Conservation (phyloP, 805 yeast genomes). For the Candida montana region DNA sequence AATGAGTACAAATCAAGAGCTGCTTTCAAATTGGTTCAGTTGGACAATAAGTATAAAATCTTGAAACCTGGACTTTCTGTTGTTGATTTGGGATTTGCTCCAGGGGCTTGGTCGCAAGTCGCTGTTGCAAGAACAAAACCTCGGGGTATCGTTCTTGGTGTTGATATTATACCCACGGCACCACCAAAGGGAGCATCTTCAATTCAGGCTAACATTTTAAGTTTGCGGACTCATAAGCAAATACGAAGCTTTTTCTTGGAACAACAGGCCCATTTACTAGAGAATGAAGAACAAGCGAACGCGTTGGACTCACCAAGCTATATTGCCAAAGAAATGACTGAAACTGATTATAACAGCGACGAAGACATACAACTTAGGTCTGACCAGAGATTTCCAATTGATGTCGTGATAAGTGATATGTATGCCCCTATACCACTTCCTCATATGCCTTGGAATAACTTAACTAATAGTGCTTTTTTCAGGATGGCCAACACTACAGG, state of each 20-base stretch:
- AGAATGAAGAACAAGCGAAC: slow-evolving; percentile 10
- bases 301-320: slow-evolving; percentile 24
- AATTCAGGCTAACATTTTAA: slow-evolving; percentile 83
- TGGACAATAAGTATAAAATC: slow-evolving; percentile 58
- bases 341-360: slow-evolving; percentile 8
- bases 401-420: slow-evolving; percentile 76
- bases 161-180: slow-evolving; percentile 69
- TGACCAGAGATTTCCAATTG: slow-evolving; percentile 38
- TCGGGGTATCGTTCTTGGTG: slow-evolving; percentile 63
- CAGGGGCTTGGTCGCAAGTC: slow-evolving; percentile 93
- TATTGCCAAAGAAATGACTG: slow-evolving; percentile 25
- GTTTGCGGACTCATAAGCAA: slow-evolving; percentile 53
- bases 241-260: slow-evolving; percentile 45
- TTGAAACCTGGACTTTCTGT: slow-evolving; percentile 55
- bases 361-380: slow-evolving; percentile 6
- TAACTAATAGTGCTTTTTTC: slow-evolving; percentile 71
- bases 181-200: slow-evolving; percentile 81
- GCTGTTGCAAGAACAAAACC: slow-evolving; percentile 50
- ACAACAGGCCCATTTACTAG: slow-evolving; percentile 1
- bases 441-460: slow-evolving; percentile 48
- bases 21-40: slow-evolving; percentile 78
- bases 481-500: slow-evolving; percentile 97
- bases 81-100: slow-evolving; percentile 88
- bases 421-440: slow-evolving; percentile 59
- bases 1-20: slow-evolving; percentile 76